Percentiles rank a stretch among this genome's conserved stretches.
Conservation (phyloP, 129 eudicot species). For the Pittosporum tobira region DNA sequence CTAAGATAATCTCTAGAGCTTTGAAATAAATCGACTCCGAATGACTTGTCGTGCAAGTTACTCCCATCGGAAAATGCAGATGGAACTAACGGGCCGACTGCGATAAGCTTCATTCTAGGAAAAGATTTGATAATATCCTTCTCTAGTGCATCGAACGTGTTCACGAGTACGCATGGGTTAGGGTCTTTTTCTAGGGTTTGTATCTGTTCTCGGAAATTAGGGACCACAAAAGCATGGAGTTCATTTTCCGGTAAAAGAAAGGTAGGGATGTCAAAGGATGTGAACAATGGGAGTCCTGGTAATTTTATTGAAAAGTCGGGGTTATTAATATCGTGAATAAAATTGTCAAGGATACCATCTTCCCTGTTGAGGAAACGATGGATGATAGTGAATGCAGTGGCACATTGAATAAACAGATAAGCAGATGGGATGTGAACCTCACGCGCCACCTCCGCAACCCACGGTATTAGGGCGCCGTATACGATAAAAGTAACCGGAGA, state of each 20-base stretch:
- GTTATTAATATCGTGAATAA: conserved; percentile 9
- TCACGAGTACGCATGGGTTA: conserved; percentile 28
- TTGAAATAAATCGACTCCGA: not conserved
- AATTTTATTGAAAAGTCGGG: conserved; percentile 19
- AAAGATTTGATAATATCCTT: conserved; percentile 12
- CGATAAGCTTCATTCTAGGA: conserved; percentile 9
- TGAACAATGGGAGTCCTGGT: conserved; percentile 32
- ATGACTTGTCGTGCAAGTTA: not conserved
- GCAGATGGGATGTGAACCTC: conserved; percentile 40
- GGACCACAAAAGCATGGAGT: conserved; percentile 9
- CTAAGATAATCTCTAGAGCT: not conserved
- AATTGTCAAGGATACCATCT: conserved; percentile 12
- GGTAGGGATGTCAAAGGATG: conserved; percentile 29
- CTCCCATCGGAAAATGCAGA: conserved; percentile 17
- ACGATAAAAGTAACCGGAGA: conserved; percentile 24
- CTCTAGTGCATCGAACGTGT: conserved; percentile 35
- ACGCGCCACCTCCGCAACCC: conserved; percentile 58
- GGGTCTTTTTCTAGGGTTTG: conserved; percentile 23
- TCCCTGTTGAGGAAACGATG: conserved; percentile 22
- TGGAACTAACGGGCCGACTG: conserved; percentile 47
- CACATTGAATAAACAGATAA: conserved; percentile 33
- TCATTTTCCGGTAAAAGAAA: conserved; percentile 23
- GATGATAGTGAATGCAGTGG: conserved; percentile 30
- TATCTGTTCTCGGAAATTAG: conserved; percentile 28
- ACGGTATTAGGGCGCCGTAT: conserved; percentile 31